Conservation (phyloP, 306 rosid species). For the Lupinus albus region DNA sequence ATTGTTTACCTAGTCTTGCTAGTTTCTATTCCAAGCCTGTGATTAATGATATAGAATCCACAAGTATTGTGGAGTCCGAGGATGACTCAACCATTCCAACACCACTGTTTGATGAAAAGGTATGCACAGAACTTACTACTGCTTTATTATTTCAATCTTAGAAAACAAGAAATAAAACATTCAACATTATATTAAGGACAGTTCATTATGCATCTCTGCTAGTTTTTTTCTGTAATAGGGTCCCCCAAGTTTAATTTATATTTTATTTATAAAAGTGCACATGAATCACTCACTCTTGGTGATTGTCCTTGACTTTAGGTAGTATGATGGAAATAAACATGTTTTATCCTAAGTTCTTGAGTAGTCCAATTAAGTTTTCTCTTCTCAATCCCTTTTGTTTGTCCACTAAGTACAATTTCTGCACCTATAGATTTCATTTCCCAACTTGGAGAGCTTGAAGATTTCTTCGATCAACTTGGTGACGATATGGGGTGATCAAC, state of each 20-base stretch:
- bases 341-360: too few species aligned
- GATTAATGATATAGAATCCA: not conserved
- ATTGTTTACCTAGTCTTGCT: not conserved
- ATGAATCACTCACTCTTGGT: not conserved
- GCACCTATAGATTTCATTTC: slow-evolving; percentile 3
- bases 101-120: slow-evolving; percentile 9
- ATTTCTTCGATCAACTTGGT: not conserved
- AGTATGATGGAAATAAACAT: too few species aligned
- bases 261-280: not conserved
- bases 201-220: too few species aligned
- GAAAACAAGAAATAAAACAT: too few species aligned
- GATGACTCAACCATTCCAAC: not conserved
- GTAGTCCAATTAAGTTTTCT: too few species aligned
- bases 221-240: too few species aligned
- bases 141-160: not conserved
- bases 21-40: not conserved
- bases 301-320: too few species aligned
- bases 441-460: slow-evolving; percentile 3
- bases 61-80: not conserved
- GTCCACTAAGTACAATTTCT: not conserved
- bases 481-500: slow-evolving; percentile 8
- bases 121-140: not conserved
- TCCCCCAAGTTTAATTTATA: too few species aligned
- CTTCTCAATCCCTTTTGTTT: too few species aligned
- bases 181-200: too few species aligned